Evolutionary conservation across 257 asterid genomes (phyloP), one percentile per base, ranked within the genome.

Genomic region (Solanum phureja): DNA sequence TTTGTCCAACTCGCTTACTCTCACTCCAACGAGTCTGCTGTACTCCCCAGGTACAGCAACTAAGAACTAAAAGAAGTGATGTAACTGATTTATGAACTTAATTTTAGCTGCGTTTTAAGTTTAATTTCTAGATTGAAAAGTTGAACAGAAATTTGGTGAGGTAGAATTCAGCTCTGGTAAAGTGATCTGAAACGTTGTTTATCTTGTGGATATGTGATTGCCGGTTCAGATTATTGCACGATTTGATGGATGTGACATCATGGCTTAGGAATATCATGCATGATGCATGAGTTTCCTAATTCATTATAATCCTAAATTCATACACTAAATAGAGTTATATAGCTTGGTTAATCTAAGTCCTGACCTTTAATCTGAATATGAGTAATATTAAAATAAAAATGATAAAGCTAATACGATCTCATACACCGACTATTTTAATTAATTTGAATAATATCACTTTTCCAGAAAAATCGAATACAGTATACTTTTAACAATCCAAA

Each of bases 1-100:
- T 92, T 92, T 58, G 99, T 91, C 79, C 98, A 94, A 91, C 90
- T 96, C 10, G 98, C 99, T 8, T 97, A 92, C 89, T 91, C 95
- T 89, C 98, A 97, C 91, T 31, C 24, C 75, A 95, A 95, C 74
- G 94, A 94, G 94, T 92, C 99, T 24, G 83, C 91, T 85, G 83
- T 90, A 68, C 94, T 46, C 79, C 99, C 99, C 86, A 96, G 99
- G 99, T 96, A 93, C 52, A 87, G 31, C 75, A 83, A 33, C 27
- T 14, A 66, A 86, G n/a, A 38, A 85, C 46, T 3, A 7, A 31
- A 42, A 74, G 16, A 27, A 6, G n/a, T 42, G 35, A 1, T 49
- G 35, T 2, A 3, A 72, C 21, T 35, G 14, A n/a, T 72, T 29
- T 18, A 27, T 2, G 7, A 13, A 11, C 3, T 31, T 72, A 7